A percentile compares a stretch with the other conserved stretches of the same genome.
Conservation (phyloP, 2,329 filamentous ascomycete species). For the Chaetomiaceae sp. region DNA sequence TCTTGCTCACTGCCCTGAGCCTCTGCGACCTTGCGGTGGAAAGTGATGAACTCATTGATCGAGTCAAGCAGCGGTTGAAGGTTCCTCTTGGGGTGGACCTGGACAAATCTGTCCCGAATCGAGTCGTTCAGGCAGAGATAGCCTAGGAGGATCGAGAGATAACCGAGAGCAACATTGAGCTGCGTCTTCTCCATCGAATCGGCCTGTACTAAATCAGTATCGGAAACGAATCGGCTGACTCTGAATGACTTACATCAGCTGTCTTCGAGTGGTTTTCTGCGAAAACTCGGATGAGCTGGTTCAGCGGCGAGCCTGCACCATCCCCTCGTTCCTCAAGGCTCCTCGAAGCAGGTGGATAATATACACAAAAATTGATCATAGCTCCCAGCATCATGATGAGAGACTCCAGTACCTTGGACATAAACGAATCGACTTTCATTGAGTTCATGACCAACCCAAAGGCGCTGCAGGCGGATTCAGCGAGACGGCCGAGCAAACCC, state of each 20-base stretch:
- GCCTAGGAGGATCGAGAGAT: conserved; percentile 77
- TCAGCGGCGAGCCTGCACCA: conserved; percentile 44
- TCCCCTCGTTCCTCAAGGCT: conserved; percentile 40
- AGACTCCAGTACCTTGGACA: conserved; percentile 56
- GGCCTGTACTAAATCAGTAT: conserved; percentile 44
- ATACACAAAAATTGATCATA: conserved; percentile 83
- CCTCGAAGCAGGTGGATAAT: conserved; percentile 59
- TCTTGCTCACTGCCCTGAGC: conserved; percentile 33
- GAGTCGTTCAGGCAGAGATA: conserved; percentile 63
- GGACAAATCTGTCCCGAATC: conserved; percentile 41
- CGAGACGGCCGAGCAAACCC: conserved; percentile 47
- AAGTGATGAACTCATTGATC: conserved; percentile 51
- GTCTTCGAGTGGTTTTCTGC: conserved; percentile 61
- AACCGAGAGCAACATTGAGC: conserved; percentile 79
- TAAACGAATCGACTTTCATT: conserved; percentile 46
- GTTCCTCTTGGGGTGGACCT: conserved; percentile 41
- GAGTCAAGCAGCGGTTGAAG: conserved; percentile 46
- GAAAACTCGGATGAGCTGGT: conserved; percentile 61
- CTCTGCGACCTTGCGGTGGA: conserved; percentile 48
- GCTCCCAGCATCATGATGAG: conserved; percentile 75
- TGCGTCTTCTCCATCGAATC: conserved; percentile 71
- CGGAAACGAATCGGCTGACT: neutral
- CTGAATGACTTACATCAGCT: conserved; percentile 56
- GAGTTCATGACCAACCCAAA: conserved; percentile 47
- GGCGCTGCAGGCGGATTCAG: conserved; percentile 47